Percentiles rank a stretch among this genome's conserved stretches.
Evolutionary conservation across 139 green algal genomes (phyloP).

Genomic region (Nannochloris sp.): DNA sequence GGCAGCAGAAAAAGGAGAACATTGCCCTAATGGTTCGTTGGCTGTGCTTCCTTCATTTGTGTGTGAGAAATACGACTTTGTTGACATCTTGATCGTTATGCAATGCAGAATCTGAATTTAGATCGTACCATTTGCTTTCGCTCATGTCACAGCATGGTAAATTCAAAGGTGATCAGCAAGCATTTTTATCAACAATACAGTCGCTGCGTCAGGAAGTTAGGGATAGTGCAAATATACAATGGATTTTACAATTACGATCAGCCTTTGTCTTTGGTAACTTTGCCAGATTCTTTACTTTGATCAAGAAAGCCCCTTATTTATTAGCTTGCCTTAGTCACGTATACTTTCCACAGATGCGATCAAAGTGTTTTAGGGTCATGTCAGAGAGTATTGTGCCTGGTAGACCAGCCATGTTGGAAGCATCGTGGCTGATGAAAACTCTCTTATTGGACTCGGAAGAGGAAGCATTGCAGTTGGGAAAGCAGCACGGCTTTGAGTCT

Average conservation of each 20-base stretch:
- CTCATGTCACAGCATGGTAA: conserved; percentile 55
- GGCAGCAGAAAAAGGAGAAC: conserved; percentile 13
- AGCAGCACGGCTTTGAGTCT: conserved; percentile 10
- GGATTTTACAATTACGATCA: conserved; percentile 17
- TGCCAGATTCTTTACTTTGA: conserved; percentile 42
- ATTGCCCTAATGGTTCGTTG: conserved; percentile 6
- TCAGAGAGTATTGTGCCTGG: conserved; percentile 13
- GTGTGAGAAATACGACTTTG: background rate
- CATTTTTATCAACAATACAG: conserved; percentile 25
- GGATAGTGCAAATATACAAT: conserved; percentile 17
- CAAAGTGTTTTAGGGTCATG: conserved; percentile 8
- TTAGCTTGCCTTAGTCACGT: conserved; percentile 50
- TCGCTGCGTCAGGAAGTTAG: conserved; percentile 29
- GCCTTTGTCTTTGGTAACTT: conserved; percentile 32
- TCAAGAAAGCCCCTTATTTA: conserved; percentile 47
- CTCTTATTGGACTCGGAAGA: conserved; percentile 20
- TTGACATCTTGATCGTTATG: background rate
- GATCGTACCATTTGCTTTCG: conserved; percentile 59
- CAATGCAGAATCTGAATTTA: conserved; percentile 57
- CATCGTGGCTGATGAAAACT: conserved; percentile 15
- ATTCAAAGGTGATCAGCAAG: conserved; percentile 38
- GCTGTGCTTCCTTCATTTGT: background rate
- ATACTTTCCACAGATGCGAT: conserved; percentile 40
- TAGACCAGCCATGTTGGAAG: conserved; percentile 5
- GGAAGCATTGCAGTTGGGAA: conserved; percentile 7